These are phyloP conservation scores for Papilionanthe hybrid DNA, from an alignment of 116 monocot genomes.

Conservation along the genomic window DNA sequence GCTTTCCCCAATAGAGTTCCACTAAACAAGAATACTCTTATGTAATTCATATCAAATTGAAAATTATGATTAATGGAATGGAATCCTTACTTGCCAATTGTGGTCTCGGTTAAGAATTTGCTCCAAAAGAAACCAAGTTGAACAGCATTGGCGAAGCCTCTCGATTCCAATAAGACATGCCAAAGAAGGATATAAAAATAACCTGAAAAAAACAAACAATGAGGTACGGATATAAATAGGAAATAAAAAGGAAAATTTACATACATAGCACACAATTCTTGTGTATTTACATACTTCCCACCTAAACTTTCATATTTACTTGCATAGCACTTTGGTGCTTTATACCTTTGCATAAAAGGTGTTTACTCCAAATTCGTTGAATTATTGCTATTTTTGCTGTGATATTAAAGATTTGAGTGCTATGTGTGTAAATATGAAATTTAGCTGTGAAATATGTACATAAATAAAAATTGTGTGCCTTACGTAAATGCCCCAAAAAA, in stretches of 20 bases:
- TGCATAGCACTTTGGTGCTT: too few relatives aligned
- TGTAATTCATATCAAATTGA: not conserved
- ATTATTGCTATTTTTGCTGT: too few relatives aligned
- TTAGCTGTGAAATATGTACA: too few relatives aligned
- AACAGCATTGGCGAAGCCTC: conserved; percentile 76
- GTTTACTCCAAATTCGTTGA: too few relatives aligned
- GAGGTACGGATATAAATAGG: not conserved
- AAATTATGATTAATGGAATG: not conserved
- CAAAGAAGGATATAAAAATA: conserved; percentile 79
- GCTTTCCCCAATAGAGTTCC: conserved; percentile 49
- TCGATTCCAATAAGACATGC: conserved; percentile 81
- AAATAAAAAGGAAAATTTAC: not conserved
- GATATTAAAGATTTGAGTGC: too few relatives aligned
- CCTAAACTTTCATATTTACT: too few relatives aligned
- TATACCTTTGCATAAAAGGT: too few relatives aligned
- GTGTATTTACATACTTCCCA: too few relatives aligned
- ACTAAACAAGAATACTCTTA: conserved; percentile 30
- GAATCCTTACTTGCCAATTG: conserved; percentile 67
- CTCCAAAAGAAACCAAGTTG: conserved; percentile 91
- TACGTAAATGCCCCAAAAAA: too few relatives aligned
- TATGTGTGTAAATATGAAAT: too few relatives aligned
- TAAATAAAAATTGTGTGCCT: too few relatives aligned
- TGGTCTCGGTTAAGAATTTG: conserved; percentile 69
- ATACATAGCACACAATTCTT: too few relatives aligned
- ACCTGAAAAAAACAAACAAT: conserved; percentile 32